phyloP scores from a whole-genome alignment of 2,329 filamentous ascomycete genomes.

The Furcasterigmium sp. region DNA sequence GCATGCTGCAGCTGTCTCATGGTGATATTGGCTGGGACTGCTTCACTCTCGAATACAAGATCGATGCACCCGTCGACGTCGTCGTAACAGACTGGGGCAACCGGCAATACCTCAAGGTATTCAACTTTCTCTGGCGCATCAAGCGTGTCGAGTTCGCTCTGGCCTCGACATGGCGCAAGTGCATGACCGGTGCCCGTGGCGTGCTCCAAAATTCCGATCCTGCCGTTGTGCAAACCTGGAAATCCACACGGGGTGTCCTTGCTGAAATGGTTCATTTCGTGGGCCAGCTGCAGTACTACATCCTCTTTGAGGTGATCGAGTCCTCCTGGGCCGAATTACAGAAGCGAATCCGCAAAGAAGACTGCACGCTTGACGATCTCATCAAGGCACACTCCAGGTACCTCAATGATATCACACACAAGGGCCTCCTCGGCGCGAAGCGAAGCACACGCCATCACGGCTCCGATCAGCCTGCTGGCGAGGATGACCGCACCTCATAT shows the following conservation, averaged over 20 bases:
- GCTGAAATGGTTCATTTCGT: constrained; percentile 99
- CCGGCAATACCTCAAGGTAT: constrained; percentile 95
- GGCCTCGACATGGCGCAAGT: constrained; percentile 85
- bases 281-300: constrained; percentile 96
- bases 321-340: constrained; percentile 91
- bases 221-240: constrained; percentile 76
- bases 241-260: constrained; percentile 77
- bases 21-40: constrained; percentile 99
- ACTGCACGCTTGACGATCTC: constrained; percentile 89
- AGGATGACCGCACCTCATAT: constrained; percentile 71
- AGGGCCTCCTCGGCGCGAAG: constrained; percentile 80
- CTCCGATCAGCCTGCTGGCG: constrained; percentile 33
- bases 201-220: constrained; percentile 71
- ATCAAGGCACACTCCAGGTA: constrained; percentile 89
- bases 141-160: constrained; percentile 96
- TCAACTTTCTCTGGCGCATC: constrained; percentile 98
- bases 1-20: constrained; percentile 94
- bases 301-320: constrained; percentile 97
- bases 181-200: constrained; percentile 91
- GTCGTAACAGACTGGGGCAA: constrained; percentile 95
- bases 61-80: constrained; percentile 92
- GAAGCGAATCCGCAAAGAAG: constrained; percentile 73
- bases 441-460: constrained; percentile 32
- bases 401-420: constrained; percentile 90
- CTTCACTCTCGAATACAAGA: constrained; percentile 98